Evolutionary conservation across 2,329 filamentous ascomycete genomes (phyloP).

Genomic region (Xylariaceae sp.): DNA sequence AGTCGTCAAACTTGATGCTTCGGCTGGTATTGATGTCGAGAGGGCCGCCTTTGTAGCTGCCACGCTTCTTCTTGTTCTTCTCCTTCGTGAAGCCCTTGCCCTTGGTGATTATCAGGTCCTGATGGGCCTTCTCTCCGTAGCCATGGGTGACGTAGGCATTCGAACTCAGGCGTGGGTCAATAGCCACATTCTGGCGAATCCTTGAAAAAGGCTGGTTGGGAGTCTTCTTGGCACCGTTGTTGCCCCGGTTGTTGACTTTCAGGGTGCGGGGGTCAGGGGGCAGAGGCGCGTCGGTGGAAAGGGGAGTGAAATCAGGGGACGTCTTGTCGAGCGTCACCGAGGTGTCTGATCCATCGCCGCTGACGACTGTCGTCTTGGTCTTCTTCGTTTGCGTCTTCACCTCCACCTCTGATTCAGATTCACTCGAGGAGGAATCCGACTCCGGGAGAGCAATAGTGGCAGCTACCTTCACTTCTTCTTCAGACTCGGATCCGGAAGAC

Average conservation of each 20-base stretch:
- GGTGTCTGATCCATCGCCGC: conserved; percentile 29
- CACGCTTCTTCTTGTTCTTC: conserved; percentile 97
- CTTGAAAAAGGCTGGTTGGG: conserved; percentile 68
- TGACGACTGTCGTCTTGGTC: conserved; percentile 17
- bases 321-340: conserved; percentile 43
- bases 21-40: conserved; percentile 80
- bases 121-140: conserved; percentile 82
- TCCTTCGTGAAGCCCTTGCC: conserved; percentile 99
- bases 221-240: conserved; percentile 36
- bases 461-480: conserved; percentile 18
- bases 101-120: conserved; percentile 82
- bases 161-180: conserved; percentile 62
- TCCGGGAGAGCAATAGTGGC: conserved; percentile 35
- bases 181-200: conserved; percentile 60
- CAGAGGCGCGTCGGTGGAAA: conserved; percentile 37
- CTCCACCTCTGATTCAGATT: conserved; percentile 31
- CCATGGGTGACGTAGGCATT: conserved; percentile 79
- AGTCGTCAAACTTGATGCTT: conserved; percentile 93
- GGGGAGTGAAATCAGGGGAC: conserved; percentile 39
- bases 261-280: conserved; percentile 41
- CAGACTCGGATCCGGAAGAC: conserved; percentile 26
- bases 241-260: conserved; percentile 33
- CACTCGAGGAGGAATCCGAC: conserved; percentile 32
- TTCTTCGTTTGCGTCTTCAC: conserved; percentile 19
- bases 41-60: conserved; percentile 79